A percentile compares a stretch with the other conserved stretches of the same genome.
Conservation (phyloP, 768 basidiomycete genomes). For the Postia placenta region DNA sequence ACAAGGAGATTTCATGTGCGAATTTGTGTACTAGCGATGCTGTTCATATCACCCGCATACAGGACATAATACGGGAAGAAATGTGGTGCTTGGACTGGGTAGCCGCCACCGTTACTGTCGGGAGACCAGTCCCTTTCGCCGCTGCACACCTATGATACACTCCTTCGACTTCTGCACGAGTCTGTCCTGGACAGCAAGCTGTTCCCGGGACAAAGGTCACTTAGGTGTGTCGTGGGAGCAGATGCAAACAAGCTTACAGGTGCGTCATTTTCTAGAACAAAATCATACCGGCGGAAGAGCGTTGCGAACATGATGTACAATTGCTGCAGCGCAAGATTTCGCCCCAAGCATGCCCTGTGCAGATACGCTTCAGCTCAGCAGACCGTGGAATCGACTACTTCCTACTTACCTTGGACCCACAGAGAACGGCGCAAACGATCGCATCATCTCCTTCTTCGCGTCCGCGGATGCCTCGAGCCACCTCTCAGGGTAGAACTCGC, state of each 20-base stretch:
- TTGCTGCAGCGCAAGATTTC: conserved; percentile 3
- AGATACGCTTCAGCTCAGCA: too few relatives aligned
- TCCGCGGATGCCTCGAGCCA: conserved; percentile 14
- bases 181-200: background rate
- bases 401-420: conserved; percentile 13
- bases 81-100: too few relatives aligned
- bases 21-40: too few relatives aligned
- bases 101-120: too few relatives aligned
- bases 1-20: too few relatives aligned
- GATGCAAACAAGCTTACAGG: conserved; percentile 28
- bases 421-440: conserved; percentile 12
- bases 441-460: background rate
- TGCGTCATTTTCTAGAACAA: conserved; percentile 54
- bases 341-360: conserved; percentile 5
- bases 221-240: background rate
- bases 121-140: too few relatives aligned
- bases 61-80: too few relatives aligned
- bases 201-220: background rate
- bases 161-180: background rate
- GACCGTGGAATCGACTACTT: too few relatives aligned
- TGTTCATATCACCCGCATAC: too few relatives aligned
- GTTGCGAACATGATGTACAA: conserved; percentile 65
- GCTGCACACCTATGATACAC: conserved; percentile 3
- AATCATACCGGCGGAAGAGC: conserved; percentile 64
- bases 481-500: conserved; percentile 16